A percentile compares a stretch with the other conserved stretches of the same genome.
Evolutionary conservation across 176 grass and related monocot species (phyloP).

Genomic region (sorghum (Sorghum bicolor)): DNA sequence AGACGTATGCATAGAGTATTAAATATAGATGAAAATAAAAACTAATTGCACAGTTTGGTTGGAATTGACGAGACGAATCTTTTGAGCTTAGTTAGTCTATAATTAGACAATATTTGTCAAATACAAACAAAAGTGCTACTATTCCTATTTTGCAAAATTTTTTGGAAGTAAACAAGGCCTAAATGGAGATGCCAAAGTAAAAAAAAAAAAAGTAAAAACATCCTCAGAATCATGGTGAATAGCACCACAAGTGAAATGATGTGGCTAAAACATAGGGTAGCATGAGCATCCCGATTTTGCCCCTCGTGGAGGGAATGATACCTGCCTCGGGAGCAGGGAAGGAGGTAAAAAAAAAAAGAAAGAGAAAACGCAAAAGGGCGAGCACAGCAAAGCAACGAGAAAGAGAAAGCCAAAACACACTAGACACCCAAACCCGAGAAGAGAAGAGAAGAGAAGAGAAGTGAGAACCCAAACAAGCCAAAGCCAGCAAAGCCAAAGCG

Average conservation of each 20-base stretch:
- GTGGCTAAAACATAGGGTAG: neutral
- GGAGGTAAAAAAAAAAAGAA: neutral
- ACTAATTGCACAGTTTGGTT: too few species aligned
- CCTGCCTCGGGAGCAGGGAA: constrained; percentile 42
- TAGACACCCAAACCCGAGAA: neutral
- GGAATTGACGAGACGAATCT: too few species aligned
- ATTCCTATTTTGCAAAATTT: too few species aligned
- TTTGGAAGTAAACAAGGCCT: too few species aligned
- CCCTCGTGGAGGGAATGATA: constrained; percentile 60
- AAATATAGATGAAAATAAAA: too few species aligned
- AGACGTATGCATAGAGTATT: too few species aligned
- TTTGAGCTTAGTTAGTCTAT: too few species aligned
- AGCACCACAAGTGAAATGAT: neutral
- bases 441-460: neutral
- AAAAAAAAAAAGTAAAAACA: too few species aligned
- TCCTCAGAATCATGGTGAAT: neutral
- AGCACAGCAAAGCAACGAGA: constrained; percentile 30
- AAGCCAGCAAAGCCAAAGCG: neutral
- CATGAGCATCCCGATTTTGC: constrained; percentile 30
- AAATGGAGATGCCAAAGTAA: too few species aligned
- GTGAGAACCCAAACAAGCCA: constrained; percentile 29
- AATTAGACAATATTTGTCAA: too few species aligned
- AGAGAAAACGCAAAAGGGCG: constrained; percentile 30
- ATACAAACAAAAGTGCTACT: too few species aligned
- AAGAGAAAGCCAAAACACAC: constrained; percentile 27